Evolutionary conservation across 2,329 filamentous ascomycete species (phyloP).

Genomic region (Hypoxylon sp.): DNA sequence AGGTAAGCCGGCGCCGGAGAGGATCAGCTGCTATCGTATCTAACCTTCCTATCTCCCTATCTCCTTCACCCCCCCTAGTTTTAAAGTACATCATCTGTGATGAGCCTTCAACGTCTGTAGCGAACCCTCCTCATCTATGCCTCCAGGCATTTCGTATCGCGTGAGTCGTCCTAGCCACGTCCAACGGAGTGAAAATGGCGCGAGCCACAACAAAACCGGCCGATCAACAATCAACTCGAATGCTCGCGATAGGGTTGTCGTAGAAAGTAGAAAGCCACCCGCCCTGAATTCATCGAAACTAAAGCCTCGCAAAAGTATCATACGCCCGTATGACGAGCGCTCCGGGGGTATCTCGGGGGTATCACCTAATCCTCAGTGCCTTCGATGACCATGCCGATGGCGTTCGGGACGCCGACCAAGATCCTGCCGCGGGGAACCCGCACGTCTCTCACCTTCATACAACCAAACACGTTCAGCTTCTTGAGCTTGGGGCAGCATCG

Average conservation of each 20-base stretch:
- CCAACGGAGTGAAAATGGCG: not conserved
- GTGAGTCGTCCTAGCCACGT: not conserved
- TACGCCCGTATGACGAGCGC: not conserved
- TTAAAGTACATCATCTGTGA: no score
- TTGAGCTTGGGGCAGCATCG: slow-evolving; percentile 67
- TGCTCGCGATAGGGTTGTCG: not conserved
- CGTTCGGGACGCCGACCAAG: slow-evolving; percentile 53
- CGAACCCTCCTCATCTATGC: not conserved
- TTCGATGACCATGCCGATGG: slow-evolving; percentile 53
- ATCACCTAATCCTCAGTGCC: slow-evolving; percentile 43
- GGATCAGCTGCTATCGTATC: no score
- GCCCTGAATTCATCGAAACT: not conserved
- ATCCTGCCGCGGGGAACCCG: slow-evolving; percentile 53
- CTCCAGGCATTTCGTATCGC: not conserved
- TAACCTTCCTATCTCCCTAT: no score
- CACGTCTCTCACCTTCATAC: slow-evolving; percentile 62
- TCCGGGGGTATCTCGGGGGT: no score
- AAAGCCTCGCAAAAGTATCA: not conserved
- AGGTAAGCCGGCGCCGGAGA: no score
- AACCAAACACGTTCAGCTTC: slow-evolving; percentile 69
- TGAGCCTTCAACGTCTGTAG: no score
- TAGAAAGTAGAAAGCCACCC: not conserved
- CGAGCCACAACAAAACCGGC: not conserved
- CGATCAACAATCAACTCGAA: not conserved
- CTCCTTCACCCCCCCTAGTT: no score